These are phyloP conservation scores for Colletotrichum sp. DNA, from an alignment of 2,329 filamentous ascomycete species.

Conservation along the genomic window DNA sequence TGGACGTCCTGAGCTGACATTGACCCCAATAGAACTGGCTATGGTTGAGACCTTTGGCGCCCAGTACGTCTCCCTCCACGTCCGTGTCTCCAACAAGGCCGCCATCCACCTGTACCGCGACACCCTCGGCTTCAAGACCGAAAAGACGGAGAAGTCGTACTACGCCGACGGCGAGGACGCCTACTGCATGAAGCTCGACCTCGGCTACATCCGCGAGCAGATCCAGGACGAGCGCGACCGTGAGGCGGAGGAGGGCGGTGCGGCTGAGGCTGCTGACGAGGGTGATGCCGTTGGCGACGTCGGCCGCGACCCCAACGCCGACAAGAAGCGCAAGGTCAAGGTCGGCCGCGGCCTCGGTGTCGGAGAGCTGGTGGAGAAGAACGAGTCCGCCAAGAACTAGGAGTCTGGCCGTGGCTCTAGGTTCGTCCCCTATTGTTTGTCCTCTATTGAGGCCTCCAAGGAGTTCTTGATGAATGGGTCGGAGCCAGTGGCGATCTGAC, in stretches of 20 bases:
- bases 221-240: conserved; percentile 46
- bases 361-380: conserved; percentile 76
- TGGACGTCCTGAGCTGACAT: not conserved
- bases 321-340: conserved; percentile 82
- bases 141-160: conserved; percentile 87
- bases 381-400: conserved; percentile 60
- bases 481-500: not conserved
- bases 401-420: not conserved
- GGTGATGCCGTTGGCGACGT: conserved; percentile 73
- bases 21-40: conserved; percentile 67
- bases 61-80: conserved; percentile 93
- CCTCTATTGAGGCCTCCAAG: not conserved
- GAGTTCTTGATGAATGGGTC: not conserved
- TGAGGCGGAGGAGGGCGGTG: conserved; percentile 46
- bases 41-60: conserved; percentile 96
- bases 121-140: conserved; percentile 86
- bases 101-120: conserved; percentile 92
- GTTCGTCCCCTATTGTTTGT: not conserved
- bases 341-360: conserved; percentile 83
- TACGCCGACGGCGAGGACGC: conserved; percentile 98
- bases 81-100: conserved; percentile 90
- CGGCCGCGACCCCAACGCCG: conserved; percentile 53
- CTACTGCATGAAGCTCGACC: conserved; percentile 89
- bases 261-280: conserved; percentile 56
- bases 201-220: conserved; percentile 64